Percentiles rank a stretch among this genome's conserved stretches.
Conservation (phyloP, 2,329 filamentous ascomycete species). For the Fusarium continuum region DNA sequence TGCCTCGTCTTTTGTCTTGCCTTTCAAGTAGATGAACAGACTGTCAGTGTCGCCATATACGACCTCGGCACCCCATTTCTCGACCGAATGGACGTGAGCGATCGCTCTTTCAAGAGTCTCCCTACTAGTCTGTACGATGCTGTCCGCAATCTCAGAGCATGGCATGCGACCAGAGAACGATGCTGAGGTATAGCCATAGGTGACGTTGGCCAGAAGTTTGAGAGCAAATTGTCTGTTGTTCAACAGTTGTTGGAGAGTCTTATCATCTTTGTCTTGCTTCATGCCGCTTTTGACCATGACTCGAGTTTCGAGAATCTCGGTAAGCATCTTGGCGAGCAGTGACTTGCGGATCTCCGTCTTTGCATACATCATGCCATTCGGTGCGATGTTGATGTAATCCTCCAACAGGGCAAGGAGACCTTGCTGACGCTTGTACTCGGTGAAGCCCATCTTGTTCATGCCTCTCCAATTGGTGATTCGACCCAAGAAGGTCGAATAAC, state of each 20-base stretch:
- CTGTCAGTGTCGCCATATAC: slow-evolving; percentile 99
- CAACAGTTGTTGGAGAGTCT: slow-evolving; percentile 81
- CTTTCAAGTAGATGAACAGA: slow-evolving; percentile 88
- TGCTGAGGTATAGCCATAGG: slow-evolving; percentile 96
- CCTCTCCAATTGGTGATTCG: slow-evolving; percentile 89
- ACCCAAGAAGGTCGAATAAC: slow-evolving; percentile 95
- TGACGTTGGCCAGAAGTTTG: slow-evolving; percentile 98
- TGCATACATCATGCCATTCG: slow-evolving; percentile 96
- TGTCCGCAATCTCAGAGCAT: slow-evolving; percentile 96
- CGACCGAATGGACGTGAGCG: slow-evolving; percentile 87
- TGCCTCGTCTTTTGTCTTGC: slow-evolving; percentile 85
- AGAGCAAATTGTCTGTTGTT: slow-evolving; percentile 95
- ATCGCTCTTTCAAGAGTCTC: slow-evolving; percentile 96
- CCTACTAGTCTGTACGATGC: slow-evolving; percentile 94
- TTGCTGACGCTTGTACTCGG: slow-evolving; percentile 81
- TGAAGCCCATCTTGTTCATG: slow-evolving; percentile 92
- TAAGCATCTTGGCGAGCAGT: slow-evolving; percentile 93
- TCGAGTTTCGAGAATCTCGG: slow-evolving; percentile 92
- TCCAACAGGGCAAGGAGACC: slow-evolving; percentile 80
- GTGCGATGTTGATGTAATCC: slow-evolving; percentile 89
- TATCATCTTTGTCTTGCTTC: slow-evolving; percentile 92
- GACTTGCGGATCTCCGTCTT: slow-evolving; percentile 88
- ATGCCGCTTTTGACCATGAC: slow-evolving; percentile 98
- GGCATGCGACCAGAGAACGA: slow-evolving; percentile 98
- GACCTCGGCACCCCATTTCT: slow-evolving; percentile 92